These are phyloP conservation scores for Monilinia aucupariae DNA, from an alignment of 2,329 filamentous ascomycete genomes.

Conservation along the genomic window DNA sequence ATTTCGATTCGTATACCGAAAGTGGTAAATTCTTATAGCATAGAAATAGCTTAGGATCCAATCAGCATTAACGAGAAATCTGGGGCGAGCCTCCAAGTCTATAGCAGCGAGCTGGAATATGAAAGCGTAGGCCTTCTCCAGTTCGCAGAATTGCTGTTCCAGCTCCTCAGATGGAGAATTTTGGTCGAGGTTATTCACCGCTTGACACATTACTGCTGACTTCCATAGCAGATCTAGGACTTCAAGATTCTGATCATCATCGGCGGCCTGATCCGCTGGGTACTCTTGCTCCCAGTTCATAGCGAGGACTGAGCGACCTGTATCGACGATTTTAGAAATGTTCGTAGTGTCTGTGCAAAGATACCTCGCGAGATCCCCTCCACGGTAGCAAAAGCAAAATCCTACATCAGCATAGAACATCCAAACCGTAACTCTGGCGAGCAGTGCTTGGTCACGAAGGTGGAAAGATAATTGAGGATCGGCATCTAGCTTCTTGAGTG, in stretches of 20 bases:
- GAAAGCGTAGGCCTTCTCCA: not conserved
- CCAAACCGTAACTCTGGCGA: constrained; percentile 8
- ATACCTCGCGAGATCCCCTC: constrained; percentile 7
- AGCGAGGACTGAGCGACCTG: not conserved
- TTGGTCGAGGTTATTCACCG: constrained; percentile 3
- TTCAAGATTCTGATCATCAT: constrained; percentile 2
- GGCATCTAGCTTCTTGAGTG: not conserved
- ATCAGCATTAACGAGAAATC: constrained; percentile 2
- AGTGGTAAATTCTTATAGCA: constrained; percentile 10
- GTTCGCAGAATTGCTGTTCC: not conserved
- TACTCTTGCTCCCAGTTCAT: not conserved
- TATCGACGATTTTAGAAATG: constrained; percentile 6
- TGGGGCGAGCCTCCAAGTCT: not conserved
- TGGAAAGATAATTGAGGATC: not conserved
- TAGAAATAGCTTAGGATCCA: constrained; percentile 12
- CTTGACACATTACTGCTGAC: not conserved
- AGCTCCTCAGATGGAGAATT: not conserved
- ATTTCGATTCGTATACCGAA: not conserved
- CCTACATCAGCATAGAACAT: constrained; percentile 11
- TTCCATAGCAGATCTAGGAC: constrained; percentile 7
- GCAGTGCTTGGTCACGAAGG: not conserved
- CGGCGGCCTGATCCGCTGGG: not conserved
- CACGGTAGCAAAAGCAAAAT: constrained; percentile 12
- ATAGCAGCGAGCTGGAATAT: not conserved
- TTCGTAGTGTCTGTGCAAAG: not conserved